phyloP scores from a whole-genome alignment of 305 asterid species.

The Galium porrigens region DNA sequence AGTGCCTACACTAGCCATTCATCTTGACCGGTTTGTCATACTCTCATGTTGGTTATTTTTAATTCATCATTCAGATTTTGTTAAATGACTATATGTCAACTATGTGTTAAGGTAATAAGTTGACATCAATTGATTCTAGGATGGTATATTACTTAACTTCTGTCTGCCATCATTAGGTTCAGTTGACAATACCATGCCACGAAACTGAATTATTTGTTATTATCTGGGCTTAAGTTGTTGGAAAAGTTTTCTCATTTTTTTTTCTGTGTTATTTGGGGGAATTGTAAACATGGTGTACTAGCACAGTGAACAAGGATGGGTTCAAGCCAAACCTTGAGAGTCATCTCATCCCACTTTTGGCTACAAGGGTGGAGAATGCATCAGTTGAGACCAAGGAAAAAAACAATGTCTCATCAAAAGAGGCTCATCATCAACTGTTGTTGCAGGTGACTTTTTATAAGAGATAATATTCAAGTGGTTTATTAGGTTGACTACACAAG shows the following conservation, averaged over 20 bases:
- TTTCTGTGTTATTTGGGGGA: constrained; percentile 19
- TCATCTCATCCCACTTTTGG: constrained; percentile 75
- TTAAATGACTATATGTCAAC: neutral
- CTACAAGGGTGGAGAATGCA: constrained; percentile 42
- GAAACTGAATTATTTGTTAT: neutral
- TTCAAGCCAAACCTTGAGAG: constrained; percentile 94
- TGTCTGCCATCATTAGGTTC: neutral
- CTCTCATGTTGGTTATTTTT: constrained; percentile 7
- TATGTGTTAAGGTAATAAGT: neutral
- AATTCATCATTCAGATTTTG: neutral
- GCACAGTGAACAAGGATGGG: constrained; percentile 87
- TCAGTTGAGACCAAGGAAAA: constrained; percentile 41
- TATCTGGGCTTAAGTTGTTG: neutral
- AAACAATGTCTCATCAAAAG: constrained; percentile 34
- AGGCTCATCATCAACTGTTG: constrained; percentile 65
- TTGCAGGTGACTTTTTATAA: constrained; percentile 44
- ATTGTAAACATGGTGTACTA: constrained; percentile 17
- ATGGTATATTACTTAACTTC: neutral
- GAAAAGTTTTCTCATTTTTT: constrained; percentile 15
- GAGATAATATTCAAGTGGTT: neutral
- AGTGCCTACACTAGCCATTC: constrained; percentile 92
- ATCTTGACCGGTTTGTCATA: constrained; percentile 60
- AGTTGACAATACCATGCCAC: neutral
- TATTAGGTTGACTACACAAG: neutral
- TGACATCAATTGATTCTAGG: neutral